phyloP scores from a whole-genome alignment of 2,329 filamentous ascomycete genomes.

The Thielaviopsis populi region DNA sequence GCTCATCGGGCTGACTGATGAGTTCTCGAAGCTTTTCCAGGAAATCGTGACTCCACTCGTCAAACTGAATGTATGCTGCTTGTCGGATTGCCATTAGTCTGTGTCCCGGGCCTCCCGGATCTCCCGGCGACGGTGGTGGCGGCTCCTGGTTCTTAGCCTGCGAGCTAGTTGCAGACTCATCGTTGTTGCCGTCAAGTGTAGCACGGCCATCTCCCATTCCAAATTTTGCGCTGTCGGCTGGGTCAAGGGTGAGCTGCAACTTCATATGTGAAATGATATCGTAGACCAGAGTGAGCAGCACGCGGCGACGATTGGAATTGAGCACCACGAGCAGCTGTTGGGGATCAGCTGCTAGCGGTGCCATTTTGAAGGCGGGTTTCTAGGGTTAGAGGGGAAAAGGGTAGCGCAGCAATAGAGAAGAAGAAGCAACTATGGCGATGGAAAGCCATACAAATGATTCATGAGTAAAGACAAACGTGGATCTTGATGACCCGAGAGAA shows the following conservation, averaged over 20 bases:
- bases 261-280: slow-evolving; percentile 42
- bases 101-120: slow-evolving; percentile 10
- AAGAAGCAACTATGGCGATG: background rate
- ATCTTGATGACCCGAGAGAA: background rate
- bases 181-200: slow-evolving; percentile 15
- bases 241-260: slow-evolving; percentile 29
- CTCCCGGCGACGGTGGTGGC: slow-evolving; percentile 8
- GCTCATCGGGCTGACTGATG: slow-evolving; percentile 21
- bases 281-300: slow-evolving; percentile 34
- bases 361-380: slow-evolving; percentile 27
- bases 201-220: slow-evolving; percentile 14
- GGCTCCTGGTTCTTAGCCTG: background rate
- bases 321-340: slow-evolving; percentile 41
- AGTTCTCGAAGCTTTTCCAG: slow-evolving; percentile 13
- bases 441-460: background rate
- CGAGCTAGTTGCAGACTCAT: background rate
- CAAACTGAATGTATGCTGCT: slow-evolving; percentile 13
- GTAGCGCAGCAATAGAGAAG: background rate
- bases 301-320: slow-evolving; percentile 36
- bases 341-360: slow-evolving; percentile 39
- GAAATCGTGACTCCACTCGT: slow-evolving; percentile 14
- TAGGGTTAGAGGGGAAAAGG: slow-evolving; percentile 2
- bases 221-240: slow-evolving; percentile 11
- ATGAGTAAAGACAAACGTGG: background rate
- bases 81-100: slow-evolving; percentile 17